Percentiles rank a stretch among this genome's conserved stretches.
Conservation (phyloP, 148 eudicot genomes). For the Tetragonia tetragonoides region DNA sequence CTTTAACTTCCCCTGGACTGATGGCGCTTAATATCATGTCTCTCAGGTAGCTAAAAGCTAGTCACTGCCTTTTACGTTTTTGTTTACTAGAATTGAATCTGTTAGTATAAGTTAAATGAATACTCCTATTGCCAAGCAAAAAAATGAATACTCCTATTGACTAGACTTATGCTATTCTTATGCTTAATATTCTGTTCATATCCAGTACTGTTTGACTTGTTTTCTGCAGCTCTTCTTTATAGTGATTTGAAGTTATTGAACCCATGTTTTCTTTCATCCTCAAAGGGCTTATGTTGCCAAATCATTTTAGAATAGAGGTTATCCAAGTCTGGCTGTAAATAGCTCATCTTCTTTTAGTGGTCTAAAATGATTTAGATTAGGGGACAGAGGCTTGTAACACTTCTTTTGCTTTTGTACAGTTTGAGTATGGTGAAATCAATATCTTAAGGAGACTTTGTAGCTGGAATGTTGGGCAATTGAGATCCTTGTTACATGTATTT, state of each 20-base stretch:
- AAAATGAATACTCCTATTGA: too few species aligned
- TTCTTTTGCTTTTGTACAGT: neutral
- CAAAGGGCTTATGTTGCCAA: neutral
- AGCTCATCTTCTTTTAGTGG: neutral
- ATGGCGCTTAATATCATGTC: too few species aligned
- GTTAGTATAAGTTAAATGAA: too few species aligned
- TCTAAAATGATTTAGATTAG: neutral
- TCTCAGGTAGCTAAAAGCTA: too few species aligned
- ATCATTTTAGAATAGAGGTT: neutral
- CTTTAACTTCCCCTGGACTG: too few species aligned
- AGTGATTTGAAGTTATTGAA: neutral
- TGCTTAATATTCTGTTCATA: too few species aligned
- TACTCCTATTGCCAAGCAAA: too few species aligned
- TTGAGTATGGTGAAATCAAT: neutral
- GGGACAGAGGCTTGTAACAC: neutral
- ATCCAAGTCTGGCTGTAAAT: neutral
- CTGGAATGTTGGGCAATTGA: neutral
- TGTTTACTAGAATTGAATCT: too few species aligned
- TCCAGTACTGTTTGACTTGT: neutral
- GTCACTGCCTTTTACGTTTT: too few species aligned
- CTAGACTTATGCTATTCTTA: too few species aligned
- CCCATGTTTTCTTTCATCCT: too few species aligned
- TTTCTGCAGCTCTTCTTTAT: too few species aligned
- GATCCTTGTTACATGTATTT: neutral
- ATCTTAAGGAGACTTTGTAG: neutral